These are phyloP conservation scores for Xanthoceras sorbifolium DNA, from an alignment of 345 rosid species.

Conservation along the genomic window DNA sequence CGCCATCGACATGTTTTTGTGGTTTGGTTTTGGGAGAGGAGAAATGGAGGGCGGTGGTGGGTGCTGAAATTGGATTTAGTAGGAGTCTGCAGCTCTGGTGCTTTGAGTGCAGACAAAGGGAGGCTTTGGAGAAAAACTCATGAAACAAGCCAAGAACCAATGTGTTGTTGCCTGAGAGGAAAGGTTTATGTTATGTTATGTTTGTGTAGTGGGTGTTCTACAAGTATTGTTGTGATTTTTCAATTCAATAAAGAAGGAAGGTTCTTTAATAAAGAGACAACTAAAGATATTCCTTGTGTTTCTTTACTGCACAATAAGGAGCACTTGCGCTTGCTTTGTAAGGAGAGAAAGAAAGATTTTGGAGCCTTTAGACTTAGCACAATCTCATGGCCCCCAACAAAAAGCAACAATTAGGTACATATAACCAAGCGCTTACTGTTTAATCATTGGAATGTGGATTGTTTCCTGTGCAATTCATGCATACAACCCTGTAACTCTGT, in stretches of 20 bases:
- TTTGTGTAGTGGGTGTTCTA: background rate
- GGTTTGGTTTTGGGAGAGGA: background rate
- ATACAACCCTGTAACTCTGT: background rate
- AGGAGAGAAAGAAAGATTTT: slow-evolving; percentile 47
- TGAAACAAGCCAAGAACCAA: slow-evolving; percentile 37
- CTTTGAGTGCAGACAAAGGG: slow-evolving; percentile 53
- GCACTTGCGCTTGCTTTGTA: slow-evolving; percentile 39
- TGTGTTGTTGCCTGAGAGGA: slow-evolving; percentile 25
- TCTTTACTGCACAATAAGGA: slow-evolving; percentile 25
- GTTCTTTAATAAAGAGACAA: slow-evolving; percentile 36
- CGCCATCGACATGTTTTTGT: slow-evolving; percentile 23
- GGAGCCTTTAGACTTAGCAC: slow-evolving; percentile 27
- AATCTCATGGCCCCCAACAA: background rate
- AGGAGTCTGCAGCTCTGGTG: slow-evolving; percentile 24
- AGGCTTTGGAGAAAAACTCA: slow-evolving; percentile 25
- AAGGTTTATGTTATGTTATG: slow-evolving; percentile 19
- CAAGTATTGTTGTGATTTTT: background rate
- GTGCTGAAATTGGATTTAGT: slow-evolving; percentile 4
- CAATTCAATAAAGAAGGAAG: slow-evolving; percentile 22
- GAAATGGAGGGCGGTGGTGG: slow-evolving; percentile 9
- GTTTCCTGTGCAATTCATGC: background rate
- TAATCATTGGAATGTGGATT: background rate
- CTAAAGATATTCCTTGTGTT: slow-evolving; percentile 32
- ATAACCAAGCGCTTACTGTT: background rate
- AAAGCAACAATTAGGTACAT: slow-evolving; percentile 9